These are phyloP conservation scores for Eleusine indica DNA, from an alignment of 176 grass and related monocot genomes.

Conservation along the genomic window DNA sequence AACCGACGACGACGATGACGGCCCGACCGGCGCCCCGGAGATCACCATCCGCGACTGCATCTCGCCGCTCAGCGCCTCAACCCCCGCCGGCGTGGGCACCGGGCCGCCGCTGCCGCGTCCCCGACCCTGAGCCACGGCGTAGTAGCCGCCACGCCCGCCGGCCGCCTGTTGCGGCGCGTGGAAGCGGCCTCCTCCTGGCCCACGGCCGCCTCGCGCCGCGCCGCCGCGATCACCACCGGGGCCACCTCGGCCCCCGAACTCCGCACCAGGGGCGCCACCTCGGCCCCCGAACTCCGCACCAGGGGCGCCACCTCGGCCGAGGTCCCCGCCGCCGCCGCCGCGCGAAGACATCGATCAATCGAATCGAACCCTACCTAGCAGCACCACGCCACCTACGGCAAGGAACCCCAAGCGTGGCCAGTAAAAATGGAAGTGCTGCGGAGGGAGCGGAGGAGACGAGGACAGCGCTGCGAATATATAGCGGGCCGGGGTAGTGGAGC, in stretches of 20 bases:
- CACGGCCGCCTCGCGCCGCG: neutral
- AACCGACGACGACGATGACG: neutral
- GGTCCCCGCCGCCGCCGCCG: no score
- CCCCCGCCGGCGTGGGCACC: neutral
- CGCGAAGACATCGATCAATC: no score
- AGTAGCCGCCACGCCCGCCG: neutral
- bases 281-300: neutral
- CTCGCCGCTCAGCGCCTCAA: slow-evolving; percentile 14
- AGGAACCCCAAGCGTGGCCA: no score
- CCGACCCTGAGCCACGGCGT: neutral
- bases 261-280: no score
- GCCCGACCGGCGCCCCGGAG: neutral
- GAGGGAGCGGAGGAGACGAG: no score
- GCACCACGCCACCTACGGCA: no score
- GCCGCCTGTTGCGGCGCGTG: neutral
- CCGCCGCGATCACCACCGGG: neutral
- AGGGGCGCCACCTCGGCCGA: no score
- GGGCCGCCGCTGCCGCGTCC: neutral
- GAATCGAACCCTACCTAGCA: no score
- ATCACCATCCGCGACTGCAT: neutral
- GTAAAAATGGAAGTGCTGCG: no score
- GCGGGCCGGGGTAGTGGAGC: no score
- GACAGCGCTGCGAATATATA: no score
- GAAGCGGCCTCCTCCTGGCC: no score
- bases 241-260: neutral